These are phyloP conservation scores for Extremus antarcticus DNA, from an alignment of 495 filamentous ascomycete species.

Conservation along the genomic window DNA sequence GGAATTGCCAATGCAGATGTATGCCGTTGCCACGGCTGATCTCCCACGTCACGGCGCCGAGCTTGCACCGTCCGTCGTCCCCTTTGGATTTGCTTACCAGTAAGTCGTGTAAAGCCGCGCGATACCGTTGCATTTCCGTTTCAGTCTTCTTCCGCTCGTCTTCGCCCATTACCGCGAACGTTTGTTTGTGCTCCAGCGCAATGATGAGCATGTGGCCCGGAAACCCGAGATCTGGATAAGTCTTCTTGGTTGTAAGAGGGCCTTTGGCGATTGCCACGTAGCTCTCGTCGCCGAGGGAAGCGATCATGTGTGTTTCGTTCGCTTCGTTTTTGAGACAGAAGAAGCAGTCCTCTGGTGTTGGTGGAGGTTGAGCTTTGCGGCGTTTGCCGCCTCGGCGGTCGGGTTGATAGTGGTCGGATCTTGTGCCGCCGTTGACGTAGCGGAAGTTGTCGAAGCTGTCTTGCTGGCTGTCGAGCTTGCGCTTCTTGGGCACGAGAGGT, in stretches of 20 bases:
- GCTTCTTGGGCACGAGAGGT: constrained; percentile 54
- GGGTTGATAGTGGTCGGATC: constrained; percentile 16
- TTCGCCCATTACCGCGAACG: constrained; percentile 49
- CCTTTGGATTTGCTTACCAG: constrained; percentile 32
- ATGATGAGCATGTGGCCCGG: constrained; percentile 86
- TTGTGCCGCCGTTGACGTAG: constrained; percentile 40
- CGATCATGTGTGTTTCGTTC: constrained; percentile 75
- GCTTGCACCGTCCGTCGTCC: constrained; percentile 22
- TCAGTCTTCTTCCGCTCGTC: constrained; percentile 47
- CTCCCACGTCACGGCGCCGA: constrained; percentile 85
- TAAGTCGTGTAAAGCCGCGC: constrained; percentile 61
- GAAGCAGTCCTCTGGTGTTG: constrained; percentile 73
- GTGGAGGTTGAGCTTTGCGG: constrained; percentile 48
- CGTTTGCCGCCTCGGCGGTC: constrained; percentile 19
- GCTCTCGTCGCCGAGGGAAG: constrained; percentile 68
- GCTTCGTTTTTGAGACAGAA: constrained; percentile 85
- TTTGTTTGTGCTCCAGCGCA: constrained; percentile 66
- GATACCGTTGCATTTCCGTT: constrained; percentile 72
- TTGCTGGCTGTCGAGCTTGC: constrained; percentile 30
- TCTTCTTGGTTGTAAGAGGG: constrained; percentile 58
- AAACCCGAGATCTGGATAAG: constrained; percentile 60
- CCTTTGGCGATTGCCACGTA: constrained; percentile 92
- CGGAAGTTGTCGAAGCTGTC: constrained; percentile 28
- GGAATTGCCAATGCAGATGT: constrained; percentile 89
- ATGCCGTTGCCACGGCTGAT: constrained; percentile 67